Percentiles rank a stretch among this genome's conserved stretches.
phyloP scores from a whole-genome alignment of 495 filamentous ascomycete genomes.

The Daldinia concentrica region DNA sequence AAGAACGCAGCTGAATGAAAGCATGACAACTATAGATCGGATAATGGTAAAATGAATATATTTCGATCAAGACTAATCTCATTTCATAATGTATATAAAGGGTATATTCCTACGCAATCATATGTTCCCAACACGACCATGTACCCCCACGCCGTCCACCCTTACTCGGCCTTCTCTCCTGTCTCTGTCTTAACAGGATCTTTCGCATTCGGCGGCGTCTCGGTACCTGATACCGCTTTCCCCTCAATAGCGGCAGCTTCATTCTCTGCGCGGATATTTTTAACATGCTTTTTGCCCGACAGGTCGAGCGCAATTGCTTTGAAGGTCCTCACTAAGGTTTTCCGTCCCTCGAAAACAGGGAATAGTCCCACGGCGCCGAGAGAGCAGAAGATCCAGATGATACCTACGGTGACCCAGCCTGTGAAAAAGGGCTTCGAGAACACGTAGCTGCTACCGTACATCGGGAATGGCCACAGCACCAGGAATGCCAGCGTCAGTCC shows the following conservation, averaged over 20 bases:
- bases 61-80: not conserved
- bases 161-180: constrained; percentile 19
- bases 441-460: constrained; percentile 88
- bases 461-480: constrained; percentile 93
- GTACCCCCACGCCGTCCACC: not conserved
- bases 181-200: constrained; percentile 25
- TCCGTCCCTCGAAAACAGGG: constrained; percentile 82
- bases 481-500: constrained; percentile 79
- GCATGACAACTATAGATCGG: not conserved
- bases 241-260: constrained; percentile 28
- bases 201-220: constrained; percentile 26
- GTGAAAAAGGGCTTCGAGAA: constrained; percentile 94
- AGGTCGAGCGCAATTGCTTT: constrained; percentile 75
- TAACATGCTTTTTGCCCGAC: constrained; percentile 64
- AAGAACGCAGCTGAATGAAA: not conserved
- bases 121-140: constrained; percentile 1
- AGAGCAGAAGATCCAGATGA: constrained; percentile 86
- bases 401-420: constrained; percentile 87
- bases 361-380: constrained; percentile 79
- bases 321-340: constrained; percentile 70
- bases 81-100: not conserved
- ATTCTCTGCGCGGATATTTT: constrained; percentile 50
- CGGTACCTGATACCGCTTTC: constrained; percentile 15
- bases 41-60: not conserved
- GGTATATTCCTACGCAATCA: constrained; percentile 36